Evolutionary conservation across 2,329 filamentous ascomycete genomes (phyloP).

Genomic region (Verticillium isaacii): DNA sequence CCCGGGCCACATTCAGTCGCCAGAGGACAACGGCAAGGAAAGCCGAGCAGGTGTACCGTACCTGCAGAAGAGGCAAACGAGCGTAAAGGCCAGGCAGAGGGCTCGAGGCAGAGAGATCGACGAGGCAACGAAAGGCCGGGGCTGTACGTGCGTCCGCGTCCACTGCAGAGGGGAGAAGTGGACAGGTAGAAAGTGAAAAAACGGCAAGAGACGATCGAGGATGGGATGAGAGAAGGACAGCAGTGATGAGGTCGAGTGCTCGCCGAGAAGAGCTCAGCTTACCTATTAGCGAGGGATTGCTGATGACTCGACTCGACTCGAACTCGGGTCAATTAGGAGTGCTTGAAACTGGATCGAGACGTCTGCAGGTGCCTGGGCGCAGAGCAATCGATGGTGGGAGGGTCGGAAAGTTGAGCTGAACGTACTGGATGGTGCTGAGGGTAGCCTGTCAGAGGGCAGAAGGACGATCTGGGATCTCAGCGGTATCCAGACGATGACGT

Average conservation of each 20-base stretch:
- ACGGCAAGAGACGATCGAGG: not conserved
- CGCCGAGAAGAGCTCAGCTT: not conserved
- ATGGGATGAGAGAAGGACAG: not conserved
- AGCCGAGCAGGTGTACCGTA: not conserved
- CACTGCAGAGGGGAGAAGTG: not conserved
- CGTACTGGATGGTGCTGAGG: not conserved
- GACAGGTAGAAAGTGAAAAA: not conserved
- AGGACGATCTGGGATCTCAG: not conserved
- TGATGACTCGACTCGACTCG: no score
- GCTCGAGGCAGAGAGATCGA: not conserved
- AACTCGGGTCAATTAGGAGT: not conserved
- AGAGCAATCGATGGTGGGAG: not conserved
- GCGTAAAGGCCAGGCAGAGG: not conserved
- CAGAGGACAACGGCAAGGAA: not conserved
- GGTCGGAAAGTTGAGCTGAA: not conserved
- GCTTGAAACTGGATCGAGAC: not conserved
- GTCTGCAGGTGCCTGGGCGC: not conserved
- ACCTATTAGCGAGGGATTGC: not conserved
- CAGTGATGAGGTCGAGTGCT: not conserved
- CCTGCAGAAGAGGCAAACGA: not conserved
- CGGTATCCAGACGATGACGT: not conserved
- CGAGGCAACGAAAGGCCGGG: not conserved
- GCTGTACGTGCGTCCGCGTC: not conserved
- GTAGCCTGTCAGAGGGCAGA: not conserved
- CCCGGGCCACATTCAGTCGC: not conserved